Conservation (phyloP, 2,329 filamentous ascomycete species). For the Zopfia rhizophila region DNA sequence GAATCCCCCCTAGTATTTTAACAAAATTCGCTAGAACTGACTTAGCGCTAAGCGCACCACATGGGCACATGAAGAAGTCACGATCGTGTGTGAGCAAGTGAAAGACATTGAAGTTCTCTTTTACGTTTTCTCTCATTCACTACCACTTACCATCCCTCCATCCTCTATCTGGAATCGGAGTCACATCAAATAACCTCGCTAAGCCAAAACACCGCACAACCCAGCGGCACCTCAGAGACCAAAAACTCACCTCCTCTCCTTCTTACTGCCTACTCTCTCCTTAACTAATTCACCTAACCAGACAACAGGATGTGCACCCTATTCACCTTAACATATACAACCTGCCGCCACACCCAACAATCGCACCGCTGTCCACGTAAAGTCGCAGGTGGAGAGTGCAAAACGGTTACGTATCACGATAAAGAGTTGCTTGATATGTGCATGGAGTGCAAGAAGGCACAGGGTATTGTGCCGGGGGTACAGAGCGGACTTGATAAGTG, state of each 20-base stretch:
- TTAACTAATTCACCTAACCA: background rate
- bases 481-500: constrained; percentile 7
- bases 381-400: too few relatives aligned
- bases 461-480: constrained; percentile 7
- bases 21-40: too few relatives aligned
- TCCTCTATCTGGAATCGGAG: too few relatives aligned
- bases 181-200: too few relatives aligned
- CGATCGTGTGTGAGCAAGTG: too few relatives aligned
- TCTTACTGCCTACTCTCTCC: background rate
- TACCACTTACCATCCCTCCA: background rate
- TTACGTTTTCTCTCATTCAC: background rate
- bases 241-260: background rate
- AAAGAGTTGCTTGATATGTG: constrained; percentile 10
- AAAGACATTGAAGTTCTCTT: too few relatives aligned
- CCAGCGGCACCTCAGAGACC: too few relatives aligned
- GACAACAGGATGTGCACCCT: constrained; percentile 20
- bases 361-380: constrained; percentile 18
- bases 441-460: constrained; percentile 12
- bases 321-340: constrained; percentile 20
- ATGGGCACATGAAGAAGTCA: too few relatives aligned
- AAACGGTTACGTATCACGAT: background rate
- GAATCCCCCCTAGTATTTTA: too few relatives aligned
- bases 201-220: too few relatives aligned
- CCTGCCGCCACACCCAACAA: constrained; percentile 11
- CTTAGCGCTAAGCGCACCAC: too few relatives aligned